Base-by-base conservation (phyloP, 2,329 filamentous ascomycete species). In the Fusarium sp. region DNA sequence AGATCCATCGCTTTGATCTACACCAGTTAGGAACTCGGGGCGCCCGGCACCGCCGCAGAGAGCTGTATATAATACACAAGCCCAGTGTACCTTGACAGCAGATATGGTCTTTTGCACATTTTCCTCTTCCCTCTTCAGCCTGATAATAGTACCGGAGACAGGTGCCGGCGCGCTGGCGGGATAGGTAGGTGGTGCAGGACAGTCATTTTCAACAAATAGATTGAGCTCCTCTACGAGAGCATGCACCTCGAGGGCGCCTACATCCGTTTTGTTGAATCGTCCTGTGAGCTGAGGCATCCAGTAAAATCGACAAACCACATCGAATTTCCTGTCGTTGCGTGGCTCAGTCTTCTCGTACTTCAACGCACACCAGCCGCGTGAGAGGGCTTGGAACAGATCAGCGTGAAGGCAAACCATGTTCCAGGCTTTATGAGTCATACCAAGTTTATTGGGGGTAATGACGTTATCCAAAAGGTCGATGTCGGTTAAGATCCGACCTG, bases 1-100 rank as follows among this genome's bases (percentile, higher is more conserved):
- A 13, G 28, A 30, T 13, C 28, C 30, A 8, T 31, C 30, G 1
- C 30, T 4, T 4, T 31, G 14, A 31, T 48, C n/a, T n/a, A 16
- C 31, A 3, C 43, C 43, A 26, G 43, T n/a, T 2, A 45, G 2
- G 10, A 28, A 26, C 7, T 56, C 6, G 4, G 39, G 11, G 2
- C 18, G n/a, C 1, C 52, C 62, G 0, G 62, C 46, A 26, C 25
- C 50, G 19, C 62, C 57, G 19, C 43, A 37, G 4, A 67, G 11
- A 5, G 60, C 45, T 12, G 44, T 31, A 10, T 41, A 25, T 1
- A 48, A 0, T 3, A 56, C n/a, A 16, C 49, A 56, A 7, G 28
- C 19, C 64, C 64, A 61, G 11, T 67, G 64, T 6, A 61, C 3
- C 2, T n/a, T 21, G 3, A 65, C 14, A 12, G 61, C 59, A 13